These are phyloP conservation scores for Pythium volutum DNA, from an alignment of 352 stramenopile genomes.

Conservation along the genomic window DNA sequence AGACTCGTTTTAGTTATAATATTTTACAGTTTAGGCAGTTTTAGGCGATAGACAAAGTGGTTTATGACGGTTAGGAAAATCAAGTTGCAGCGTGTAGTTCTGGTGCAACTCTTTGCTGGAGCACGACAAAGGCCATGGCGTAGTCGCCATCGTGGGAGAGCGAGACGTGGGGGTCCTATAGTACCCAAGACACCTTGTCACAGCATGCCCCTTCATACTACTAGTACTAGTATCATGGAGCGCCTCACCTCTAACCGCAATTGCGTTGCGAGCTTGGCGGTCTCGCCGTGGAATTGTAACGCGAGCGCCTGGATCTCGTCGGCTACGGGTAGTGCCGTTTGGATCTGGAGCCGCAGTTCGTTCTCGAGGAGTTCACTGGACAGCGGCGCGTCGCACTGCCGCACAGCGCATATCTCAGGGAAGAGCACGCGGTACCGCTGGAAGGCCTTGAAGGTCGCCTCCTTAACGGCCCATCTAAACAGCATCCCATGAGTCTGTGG, in stretches of 20 bases:
- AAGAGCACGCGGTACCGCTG: conserved; percentile 75
- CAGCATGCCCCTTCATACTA: too few relatives aligned
- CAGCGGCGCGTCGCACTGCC: background rate
- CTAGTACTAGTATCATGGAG: background rate
- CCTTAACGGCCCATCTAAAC: conserved; percentile 73
- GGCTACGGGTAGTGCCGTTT: conserved; percentile 31
- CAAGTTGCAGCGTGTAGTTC: background rate
- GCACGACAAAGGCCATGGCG: conserved; percentile 72
- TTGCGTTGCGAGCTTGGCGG: conserved; percentile 42
- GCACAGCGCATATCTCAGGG: conserved; percentile 50
- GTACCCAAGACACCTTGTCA: too few relatives aligned
- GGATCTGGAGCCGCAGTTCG: conserved; percentile 7
- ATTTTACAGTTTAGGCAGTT: too few relatives aligned
- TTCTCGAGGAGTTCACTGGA: conserved; percentile 9
- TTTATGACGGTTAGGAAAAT: background rate
- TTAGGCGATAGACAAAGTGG: background rate
- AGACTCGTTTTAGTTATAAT: conserved; percentile 18
- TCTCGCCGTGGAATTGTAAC: conserved; percentile 62
- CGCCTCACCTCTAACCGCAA: conserved; percentile 46
- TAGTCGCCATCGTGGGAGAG: conserved; percentile 84
- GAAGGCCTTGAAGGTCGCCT: conserved; percentile 84
- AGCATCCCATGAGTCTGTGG: background rate
- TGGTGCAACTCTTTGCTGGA: conserved; percentile 43
- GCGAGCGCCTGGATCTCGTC: conserved; percentile 36
- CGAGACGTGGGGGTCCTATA: conserved; percentile 62